phyloP scores from a whole-genome alignment of 2,329 filamentous ascomycete genomes.

The Cercospora sp. region DNA sequence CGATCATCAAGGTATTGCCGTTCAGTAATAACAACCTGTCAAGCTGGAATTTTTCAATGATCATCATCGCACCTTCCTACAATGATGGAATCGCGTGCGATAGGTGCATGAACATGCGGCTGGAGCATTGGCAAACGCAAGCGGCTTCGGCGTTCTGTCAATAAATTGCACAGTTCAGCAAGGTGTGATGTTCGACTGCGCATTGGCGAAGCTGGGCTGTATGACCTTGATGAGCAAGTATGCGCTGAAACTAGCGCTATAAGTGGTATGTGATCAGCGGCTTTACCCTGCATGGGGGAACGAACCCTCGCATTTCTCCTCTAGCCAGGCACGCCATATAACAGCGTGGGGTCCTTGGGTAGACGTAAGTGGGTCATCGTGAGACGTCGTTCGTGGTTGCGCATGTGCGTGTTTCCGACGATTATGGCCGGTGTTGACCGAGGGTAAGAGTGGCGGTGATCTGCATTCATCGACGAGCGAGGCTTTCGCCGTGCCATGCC shows the following conservation, averaged over 20 bases:
- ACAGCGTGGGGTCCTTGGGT: background rate
- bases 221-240: conserved; percentile 24
- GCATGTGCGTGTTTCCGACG: background rate
- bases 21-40: background rate
- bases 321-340: background rate
- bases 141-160: background rate
- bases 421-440: background rate
- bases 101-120: background rate
- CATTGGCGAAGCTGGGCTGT: conserved; percentile 10
- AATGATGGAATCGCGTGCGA: background rate
- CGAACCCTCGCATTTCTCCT: background rate
- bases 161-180: background rate
- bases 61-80: background rate
- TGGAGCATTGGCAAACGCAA: conserved; percentile 7
- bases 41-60: background rate
- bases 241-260: background rate
- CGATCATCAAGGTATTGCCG: conserved; percentile 15
- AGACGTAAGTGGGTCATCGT: conserved; percentile 1
- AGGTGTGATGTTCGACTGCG: background rate
- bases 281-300: background rate
- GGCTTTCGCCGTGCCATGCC: background rate
- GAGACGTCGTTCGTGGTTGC: background rate
- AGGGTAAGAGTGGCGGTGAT: background rate
- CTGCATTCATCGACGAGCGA: background rate
- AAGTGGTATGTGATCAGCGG: conserved; percentile 3